Evolutionary conservation across 2,329 filamentous ascomycete genomes (phyloP), one percentile per base, ranked within the genome.

Genomic region (Penicillium sp.): DNA sequence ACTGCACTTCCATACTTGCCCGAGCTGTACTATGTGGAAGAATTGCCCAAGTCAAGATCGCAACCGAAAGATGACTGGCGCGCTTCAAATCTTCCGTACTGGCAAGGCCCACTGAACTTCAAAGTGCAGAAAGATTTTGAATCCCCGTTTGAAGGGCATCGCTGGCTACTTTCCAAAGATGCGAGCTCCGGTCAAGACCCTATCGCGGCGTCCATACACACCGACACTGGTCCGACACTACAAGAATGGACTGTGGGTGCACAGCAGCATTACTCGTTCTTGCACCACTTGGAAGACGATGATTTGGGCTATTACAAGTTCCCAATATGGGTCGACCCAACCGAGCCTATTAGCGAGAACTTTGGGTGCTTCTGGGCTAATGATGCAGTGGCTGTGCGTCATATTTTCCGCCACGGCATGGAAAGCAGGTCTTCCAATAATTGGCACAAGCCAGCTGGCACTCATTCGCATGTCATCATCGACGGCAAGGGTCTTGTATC

Each of bases 1-100:
- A 77, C 78, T 16, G 74, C 82, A 18, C 72, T 79, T 46, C 78
- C 81, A 3, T 84, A 83, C 63, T 73, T 82, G 18, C 81, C 81
- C 3, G 81, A 83, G 45, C 32, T 71, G 19, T 43, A 58, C 23
- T 54, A 56, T 6, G 48, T 53, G 39, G 53, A 58, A n/a, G 62
- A 64, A 34, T 51, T 61, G 1, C 53, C 57, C 10, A 55, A 55
- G 18, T 55, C 58, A 19, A 59, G 57, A 23, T 55, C 58, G 4
- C 59, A 61, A 27, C 40, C 50, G 4, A 51, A 42, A 11, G 59
- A 67, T 6, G 62, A 67, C 32, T 74, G 73, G 71, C 67, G 66
- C 10, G 64, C 66, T 26, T 68, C 68, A 4, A 58, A 55, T 29
- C 69, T 75, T 44, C 71, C 73, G 4, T 42, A 32, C 19, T 75